Evolutionary conservation across 176 grass and related monocot species (phyloP).

Genomic region (Panicum miliaceum): DNA sequence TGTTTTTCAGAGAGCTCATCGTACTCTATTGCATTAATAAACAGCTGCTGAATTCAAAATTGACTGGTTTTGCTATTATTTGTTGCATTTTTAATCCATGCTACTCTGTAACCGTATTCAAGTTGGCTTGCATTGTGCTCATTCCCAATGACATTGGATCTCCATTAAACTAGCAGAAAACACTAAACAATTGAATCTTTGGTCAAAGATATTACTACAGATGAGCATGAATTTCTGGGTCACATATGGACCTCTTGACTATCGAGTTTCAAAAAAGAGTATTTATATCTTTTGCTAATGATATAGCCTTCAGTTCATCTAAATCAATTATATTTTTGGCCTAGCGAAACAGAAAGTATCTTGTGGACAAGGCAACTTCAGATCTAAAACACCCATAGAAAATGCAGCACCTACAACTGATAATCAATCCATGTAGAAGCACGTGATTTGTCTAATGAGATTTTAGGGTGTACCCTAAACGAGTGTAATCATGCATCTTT

Average conservation of each 20-base stretch:
- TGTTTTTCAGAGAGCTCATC: neutral
- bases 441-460: neutral
- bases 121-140: neutral
- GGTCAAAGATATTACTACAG: neutral
- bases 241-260: constrained; percentile 1
- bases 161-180: constrained; percentile 21
- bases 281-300: neutral
- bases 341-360: neutral
- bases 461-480: constrained; percentile 16
- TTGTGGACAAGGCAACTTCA: constrained; percentile 15
- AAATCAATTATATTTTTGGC: constrained; percentile 5
- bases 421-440: neutral
- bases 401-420: neutral
- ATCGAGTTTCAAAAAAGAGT: constrained; percentile 3
- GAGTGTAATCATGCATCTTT: neutral
- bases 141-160: constrained; percentile 14
- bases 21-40: neutral
- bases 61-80: neutral
- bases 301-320: neutral
- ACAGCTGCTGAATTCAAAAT: neutral
- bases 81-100: constrained; percentile 7
- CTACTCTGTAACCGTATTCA: neutral
- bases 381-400: constrained; percentile 15
- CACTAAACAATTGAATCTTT: neutral
- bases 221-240: neutral